Base-by-base conservation (phyloP, 2,329 filamentous ascomycete genomes). In the Gremmenia infestans region DNA sequence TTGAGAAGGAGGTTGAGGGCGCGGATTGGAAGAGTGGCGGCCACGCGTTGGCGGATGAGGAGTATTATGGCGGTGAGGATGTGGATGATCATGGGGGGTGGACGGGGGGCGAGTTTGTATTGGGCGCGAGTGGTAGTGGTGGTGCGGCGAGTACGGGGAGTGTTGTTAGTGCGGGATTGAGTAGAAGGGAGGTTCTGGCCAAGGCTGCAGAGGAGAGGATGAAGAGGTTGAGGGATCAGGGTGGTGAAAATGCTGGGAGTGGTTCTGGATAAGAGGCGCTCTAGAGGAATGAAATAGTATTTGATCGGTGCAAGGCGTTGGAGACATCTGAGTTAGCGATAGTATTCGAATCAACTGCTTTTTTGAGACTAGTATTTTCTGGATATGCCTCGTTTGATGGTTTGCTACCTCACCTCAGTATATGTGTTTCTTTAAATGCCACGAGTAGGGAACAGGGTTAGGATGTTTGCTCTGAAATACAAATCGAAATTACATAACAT, bases 1-100 rank as follows among this genome's bases (percentile, higher is more conserved):
- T 97, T 67, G 92, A 97, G 76, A 79, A 80, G 50, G 93, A 97
- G 76, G 93, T 97, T 3, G 86, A 88, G 55, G 76, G 75, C 49
- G 88, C 82, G 15, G 91, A 97, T 74, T 96, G 89, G 86, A 86
- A 79, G 67, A 79, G 79, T 23, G 84, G 85, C 0, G 92, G 92
- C 0, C 75, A 79, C 52, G 82, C 78, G 5, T 72, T 93, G 2
- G 84, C 76, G 2, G 73, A 73, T 12, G 72, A 81, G 59, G 83
- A 76, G 74, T 87, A 77, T 71, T 83, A 76, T 78, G 83, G 74
- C 17, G 81, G 79, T 7, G 80, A 78, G 48, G 75, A 81, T 22
- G 74, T 80, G 37, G 77, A 87, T 60, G 87, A 91, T 67, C 81
- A 87, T 63, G 86, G 87, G 3, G 88, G 87, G 0, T 92, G 88